Evolutionary conservation across 192 early-diverging fungal genomes (phyloP).

Genomic region (Entomortierella lignicola): DNA sequence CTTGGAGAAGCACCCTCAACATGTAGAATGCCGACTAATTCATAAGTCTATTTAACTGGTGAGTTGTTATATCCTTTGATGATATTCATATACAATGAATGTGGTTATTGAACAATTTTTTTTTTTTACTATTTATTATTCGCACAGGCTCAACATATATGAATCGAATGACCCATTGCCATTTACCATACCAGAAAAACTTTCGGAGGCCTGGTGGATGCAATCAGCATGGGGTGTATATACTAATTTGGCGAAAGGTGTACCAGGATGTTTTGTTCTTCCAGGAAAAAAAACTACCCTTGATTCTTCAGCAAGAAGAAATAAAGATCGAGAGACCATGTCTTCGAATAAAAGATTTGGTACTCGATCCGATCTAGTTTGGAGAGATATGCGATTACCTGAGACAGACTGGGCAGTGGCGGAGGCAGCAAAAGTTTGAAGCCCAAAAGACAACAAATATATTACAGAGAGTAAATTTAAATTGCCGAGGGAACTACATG

Average conservation of each 20-base stretch:
- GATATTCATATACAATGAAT: too few relatives aligned
- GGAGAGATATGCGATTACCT: neutral
- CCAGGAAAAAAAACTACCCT: neutral
- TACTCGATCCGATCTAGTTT: neutral
- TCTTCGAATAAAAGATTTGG: neutral
- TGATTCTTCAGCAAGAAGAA: neutral
- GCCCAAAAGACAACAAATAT: too few relatives aligned
- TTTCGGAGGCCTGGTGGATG: neutral
- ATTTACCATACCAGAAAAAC: neutral
- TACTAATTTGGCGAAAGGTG: neutral
- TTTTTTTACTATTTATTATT: too few relatives aligned
- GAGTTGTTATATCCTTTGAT: too few relatives aligned
- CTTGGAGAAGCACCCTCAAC: too few relatives aligned
- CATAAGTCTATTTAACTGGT: too few relatives aligned
- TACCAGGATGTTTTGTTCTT: neutral
- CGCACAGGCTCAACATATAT: neutral
- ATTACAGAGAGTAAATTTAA: too few relatives aligned
- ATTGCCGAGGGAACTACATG: too few relatives aligned
- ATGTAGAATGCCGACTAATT: too few relatives aligned
- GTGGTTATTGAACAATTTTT: too few relatives aligned
- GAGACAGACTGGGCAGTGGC: neutral
- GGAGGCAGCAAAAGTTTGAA: neutral
- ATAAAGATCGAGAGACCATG: neutral
- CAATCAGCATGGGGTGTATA: neutral
- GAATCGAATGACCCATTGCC: neutral